phyloP scores from a whole-genome alignment of 352 stramenopile genomes.

The Pythium brachiatum region DNA sequence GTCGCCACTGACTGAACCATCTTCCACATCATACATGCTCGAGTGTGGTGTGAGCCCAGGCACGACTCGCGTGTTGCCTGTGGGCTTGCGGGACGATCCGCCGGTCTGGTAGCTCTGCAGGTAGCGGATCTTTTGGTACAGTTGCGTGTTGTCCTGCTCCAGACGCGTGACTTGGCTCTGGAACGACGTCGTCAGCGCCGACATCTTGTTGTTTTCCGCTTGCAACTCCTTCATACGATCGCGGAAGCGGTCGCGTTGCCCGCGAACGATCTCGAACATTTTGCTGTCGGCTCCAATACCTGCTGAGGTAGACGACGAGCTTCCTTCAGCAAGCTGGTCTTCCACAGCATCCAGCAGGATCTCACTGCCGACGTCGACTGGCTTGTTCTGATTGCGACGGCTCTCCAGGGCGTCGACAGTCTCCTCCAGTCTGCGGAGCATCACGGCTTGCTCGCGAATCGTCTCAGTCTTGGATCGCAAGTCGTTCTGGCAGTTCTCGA shows the following conservation, averaged over 20 bases:
- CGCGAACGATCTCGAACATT: constrained; percentile 83
- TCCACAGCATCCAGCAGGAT: constrained; percentile 76
- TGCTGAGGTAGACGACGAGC: constrained; percentile 9
- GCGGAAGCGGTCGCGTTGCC: constrained; percentile 77
- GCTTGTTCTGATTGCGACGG: constrained; percentile 14
- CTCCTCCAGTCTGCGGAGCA: constrained; percentile 65
- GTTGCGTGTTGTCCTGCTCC: constrained; percentile 89
- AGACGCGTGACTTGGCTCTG: constrained; percentile 67
- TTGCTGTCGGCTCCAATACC: constrained; percentile 54
- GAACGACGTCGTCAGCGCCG: constrained; percentile 62
- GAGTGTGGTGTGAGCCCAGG: constrained; percentile 12
- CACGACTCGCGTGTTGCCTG: constrained; percentile 21
- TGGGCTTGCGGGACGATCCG: neutral
- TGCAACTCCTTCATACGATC: constrained; percentile 84
- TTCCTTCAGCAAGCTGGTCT: constrained; percentile 40
- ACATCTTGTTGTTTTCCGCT: constrained; percentile 62
- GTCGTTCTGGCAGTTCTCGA: constrained; percentile 34
- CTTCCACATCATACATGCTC: constrained; percentile 27
- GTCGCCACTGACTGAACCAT: constrained; percentile 25
- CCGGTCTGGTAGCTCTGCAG: constrained; percentile 71
- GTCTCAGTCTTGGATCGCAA: constrained; percentile 34
- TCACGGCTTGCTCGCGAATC: constrained; percentile 47
- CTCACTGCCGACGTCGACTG: constrained; percentile 48
- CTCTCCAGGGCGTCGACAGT: constrained; percentile 61
- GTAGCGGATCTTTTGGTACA: constrained; percentile 90